A percentile compares a stretch with the other conserved stretches of the same genome.
These are phyloP conservation scores for Solanum dulcamara DNA, from an alignment of 257 asterid genomes.

Conservation along the genomic window DNA sequence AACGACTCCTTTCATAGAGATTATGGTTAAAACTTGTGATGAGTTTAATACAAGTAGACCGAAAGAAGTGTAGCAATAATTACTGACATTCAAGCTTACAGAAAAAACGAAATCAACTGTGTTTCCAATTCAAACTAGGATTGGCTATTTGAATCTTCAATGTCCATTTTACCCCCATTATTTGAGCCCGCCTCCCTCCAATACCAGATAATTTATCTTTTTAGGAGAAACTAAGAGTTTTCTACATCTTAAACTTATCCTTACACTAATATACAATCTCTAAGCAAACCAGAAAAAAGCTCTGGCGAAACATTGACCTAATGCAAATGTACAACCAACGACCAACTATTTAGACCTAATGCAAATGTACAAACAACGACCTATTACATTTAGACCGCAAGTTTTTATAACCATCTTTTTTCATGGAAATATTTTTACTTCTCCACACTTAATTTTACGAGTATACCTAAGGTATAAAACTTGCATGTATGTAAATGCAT, in stretches of 20 bases:
- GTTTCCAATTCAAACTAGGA: background rate
- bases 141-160: background rate
- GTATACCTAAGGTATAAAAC: background rate
- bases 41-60: background rate
- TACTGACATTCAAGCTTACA: background rate
- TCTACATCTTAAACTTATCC: background rate
- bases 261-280: background rate
- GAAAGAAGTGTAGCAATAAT: background rate
- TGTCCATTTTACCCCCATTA: background rate
- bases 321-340: background rate
- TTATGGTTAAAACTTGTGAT: background rate
- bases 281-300: background rate
- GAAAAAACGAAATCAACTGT: background rate
- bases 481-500: background rate
- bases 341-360: background rate
- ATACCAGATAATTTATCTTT: background rate
- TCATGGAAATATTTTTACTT: background rate
- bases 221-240: background rate
- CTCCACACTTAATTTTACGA: background rate
- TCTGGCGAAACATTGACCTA: background rate
- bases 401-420: background rate
- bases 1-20: background rate
- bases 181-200: background rate
- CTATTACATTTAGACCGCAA: background rate
- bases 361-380: background rate